Percentiles rank a stretch among this genome's conserved stretches.
Conservation (phyloP, 2,329 filamentous ascomycete species). For the Purpureocillium takamizusanense region DNA sequence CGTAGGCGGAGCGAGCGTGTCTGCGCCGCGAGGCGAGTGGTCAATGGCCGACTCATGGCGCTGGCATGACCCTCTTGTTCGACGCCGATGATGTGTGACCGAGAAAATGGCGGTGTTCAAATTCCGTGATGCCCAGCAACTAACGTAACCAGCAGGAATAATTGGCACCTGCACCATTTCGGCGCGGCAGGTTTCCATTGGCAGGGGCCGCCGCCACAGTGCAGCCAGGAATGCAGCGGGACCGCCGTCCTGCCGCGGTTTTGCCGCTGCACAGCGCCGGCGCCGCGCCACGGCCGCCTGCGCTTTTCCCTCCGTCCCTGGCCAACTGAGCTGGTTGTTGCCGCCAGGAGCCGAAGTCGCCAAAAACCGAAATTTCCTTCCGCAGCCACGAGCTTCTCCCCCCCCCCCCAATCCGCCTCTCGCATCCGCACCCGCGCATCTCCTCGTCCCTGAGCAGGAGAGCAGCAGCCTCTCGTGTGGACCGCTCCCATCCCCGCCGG, state of each 20-base stretch:
- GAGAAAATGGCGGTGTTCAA: no score
- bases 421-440: not conserved
- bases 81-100: no score
- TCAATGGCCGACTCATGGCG: constrained; percentile 35
- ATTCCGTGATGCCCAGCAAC: no score
- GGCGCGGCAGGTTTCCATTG: no score
- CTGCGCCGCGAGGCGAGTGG: constrained; percentile 33
- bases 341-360: constrained; percentile 21
- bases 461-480: constrained; percentile 14
- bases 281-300: no score
- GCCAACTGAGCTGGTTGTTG: constrained; percentile 3
- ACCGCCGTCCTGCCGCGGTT: constrained; percentile 22
- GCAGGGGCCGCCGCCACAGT: no score
- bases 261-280: constrained; percentile 24
- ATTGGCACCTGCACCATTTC: no score
- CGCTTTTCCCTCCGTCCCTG: constrained; percentile 13
- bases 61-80: constrained; percentile 14
- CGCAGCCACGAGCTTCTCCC: constrained; percentile 17
- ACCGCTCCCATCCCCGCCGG: constrained; percentile 14
- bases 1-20: constrained; percentile 20
- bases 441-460: constrained; percentile 15
- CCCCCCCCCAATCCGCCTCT: constrained; percentile 11
- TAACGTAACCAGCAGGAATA: no score
- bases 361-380: constrained; percentile 26
- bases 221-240: no score